Base-by-base conservation (phyloP, 2,329 filamentous ascomycete genomes). In the Fusarium sp. region DNA sequence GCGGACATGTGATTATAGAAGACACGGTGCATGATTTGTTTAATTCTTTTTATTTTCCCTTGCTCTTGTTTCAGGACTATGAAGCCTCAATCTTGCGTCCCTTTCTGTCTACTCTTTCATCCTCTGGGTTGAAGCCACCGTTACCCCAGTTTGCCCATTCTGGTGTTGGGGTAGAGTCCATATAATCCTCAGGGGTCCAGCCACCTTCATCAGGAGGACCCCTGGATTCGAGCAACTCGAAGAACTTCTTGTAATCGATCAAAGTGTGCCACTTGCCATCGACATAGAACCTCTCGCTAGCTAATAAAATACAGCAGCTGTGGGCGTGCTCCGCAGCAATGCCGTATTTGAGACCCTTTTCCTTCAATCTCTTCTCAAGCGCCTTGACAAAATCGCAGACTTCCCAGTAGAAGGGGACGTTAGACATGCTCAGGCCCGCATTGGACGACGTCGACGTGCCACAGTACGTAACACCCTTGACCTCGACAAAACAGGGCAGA, bases 381-480 rank as follows among this genome's bases (percentile, higher is more conserved):
- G 92, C 91, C 41, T 88, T 86, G 13, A 97, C 94, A 77, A 98
- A 98, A 5, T 91, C 89, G 38, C 89, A 89, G 5, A 98, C 93
- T 81, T 98, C 95, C 80, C 92, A 91, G 83, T 98, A 98, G 78
- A 97, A 98, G 0, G 95, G 95, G 13, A 98, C 96, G 78, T 98
- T 98, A 76, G 93, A 90, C 95, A 98, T 98, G n/a, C 91, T 96
- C 49, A 98, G 85, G 0, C 95, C 95, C 1, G 94, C 95, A 57
- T 91, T 92, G 7, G 92, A 91, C 12, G 93, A 93, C 2, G 94
- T 94, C 11, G 91, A 91, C 0, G 95, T 98, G 42, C 96, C 96
- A 81, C 96, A 98, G 83, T 96, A 98, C 1, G 95, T 98, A 40
- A 98, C 95, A 59, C 95, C 95, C 84, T 98, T 98, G 80, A 98